phyloP scores from a whole-genome alignment of 2,329 filamentous ascomycete genomes.

The Aspergillus arachidicola region DNA sequence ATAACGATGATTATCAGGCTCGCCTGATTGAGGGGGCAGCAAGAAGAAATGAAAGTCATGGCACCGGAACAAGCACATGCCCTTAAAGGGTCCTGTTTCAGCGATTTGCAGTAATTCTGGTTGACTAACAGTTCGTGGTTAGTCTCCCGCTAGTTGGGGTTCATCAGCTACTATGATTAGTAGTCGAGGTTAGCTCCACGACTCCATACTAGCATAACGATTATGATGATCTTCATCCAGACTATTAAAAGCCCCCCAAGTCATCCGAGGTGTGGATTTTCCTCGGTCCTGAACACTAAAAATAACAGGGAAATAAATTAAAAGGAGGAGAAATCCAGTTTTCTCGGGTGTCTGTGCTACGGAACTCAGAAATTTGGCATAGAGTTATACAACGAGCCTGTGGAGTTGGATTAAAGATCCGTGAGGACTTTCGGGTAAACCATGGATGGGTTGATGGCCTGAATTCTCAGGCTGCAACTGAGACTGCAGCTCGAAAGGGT shows the following conservation, averaged over 20 bases:
- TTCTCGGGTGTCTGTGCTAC: not conserved
- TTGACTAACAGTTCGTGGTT: slow-evolving; percentile 1
- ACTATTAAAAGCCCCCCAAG: not conserved
- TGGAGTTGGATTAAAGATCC: not conserved
- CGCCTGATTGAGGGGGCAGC: slow-evolving; percentile 4
- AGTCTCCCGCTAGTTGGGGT: not conserved
- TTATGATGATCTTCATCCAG: slow-evolving; percentile 2
- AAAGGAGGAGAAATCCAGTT: not conserved
- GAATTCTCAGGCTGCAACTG: not conserved
- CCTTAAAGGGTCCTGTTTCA: slow-evolving; percentile 1
- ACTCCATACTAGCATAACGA: not conserved
- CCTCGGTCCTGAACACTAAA: not conserved
- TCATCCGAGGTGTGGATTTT: not conserved
- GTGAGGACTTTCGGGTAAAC: not conserved
- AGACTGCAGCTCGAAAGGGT: too few species aligned
- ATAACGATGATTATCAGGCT: not conserved
- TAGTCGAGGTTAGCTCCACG: not conserved
- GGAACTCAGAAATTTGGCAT: not conserved
- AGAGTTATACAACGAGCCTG: not conserved
- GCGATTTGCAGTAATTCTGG: not conserved
- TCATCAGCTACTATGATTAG: slow-evolving; percentile 1
- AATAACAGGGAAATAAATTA: slow-evolving; percentile 3
- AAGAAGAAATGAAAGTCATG: not conserved
- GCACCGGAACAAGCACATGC: not conserved
- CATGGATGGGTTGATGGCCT: not conserved